Base-by-base conservation (phyloP, 2,329 filamentous ascomycete species). In the Epicoccum nigrum region DNA sequence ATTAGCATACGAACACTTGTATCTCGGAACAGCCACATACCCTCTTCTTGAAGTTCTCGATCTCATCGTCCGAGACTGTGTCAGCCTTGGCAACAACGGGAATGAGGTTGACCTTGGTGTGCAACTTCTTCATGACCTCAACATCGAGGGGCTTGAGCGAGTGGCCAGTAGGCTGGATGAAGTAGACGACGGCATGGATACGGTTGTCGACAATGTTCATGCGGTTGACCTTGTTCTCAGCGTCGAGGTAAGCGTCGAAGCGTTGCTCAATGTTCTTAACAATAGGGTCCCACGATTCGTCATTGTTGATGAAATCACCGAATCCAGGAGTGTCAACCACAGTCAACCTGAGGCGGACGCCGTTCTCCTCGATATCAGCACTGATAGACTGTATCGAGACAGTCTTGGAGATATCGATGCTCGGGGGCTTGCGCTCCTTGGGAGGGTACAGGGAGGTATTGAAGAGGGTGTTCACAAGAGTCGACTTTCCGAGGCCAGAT, bases 191-290 rank as follows among this genome's bases (percentile, higher is more conserved):
- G 49, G 94, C 94, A 71, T 99, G 94, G 59, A 99, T 95, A 68
- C 94, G 90, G 84, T 97, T 99, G 81, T 99, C 94, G 58, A 99
- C 89, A 76, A 97, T 97, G 84, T 99, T 99, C 87, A 97, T 96
- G 70, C 94, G 91, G 83, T 99, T 99, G 76, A 99, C 92, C 86
- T 97, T 99, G 86, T 99, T 99, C 85, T 99, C 94, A 37, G 94
- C 93, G 78, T 99, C 94, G 54, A 99, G 84, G 77, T 97, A 99
- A 45, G 94, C 92, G 77, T 99, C 94, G 72, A 94, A 99, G 65
- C 94, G 90, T 83, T 96, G 92, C 83, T 99, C 94, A 70, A 99
- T 97, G 83, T 97, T 97, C 83, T 99, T 94, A 68, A 97, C 88
- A 78, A 99, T 99, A 50, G 94, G 94, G 71, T 94, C 87, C 94